phyloP scores from a whole-genome alignment of 129 eudicot genomes.

The Tagetes erecta region DNA sequence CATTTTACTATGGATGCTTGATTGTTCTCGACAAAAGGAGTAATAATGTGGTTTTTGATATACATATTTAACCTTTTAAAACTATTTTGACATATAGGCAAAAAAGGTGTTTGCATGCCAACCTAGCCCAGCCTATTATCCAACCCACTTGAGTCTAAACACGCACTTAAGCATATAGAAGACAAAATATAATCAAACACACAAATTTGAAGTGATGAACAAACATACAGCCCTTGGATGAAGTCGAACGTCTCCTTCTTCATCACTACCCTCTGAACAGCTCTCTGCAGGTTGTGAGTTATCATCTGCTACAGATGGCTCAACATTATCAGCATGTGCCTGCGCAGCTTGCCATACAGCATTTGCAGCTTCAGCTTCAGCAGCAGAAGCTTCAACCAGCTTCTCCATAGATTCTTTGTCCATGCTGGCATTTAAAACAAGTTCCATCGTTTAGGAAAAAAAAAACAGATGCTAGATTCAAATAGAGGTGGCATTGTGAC shows the following conservation, averaged over 20 bases:
- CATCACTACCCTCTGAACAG: slow-evolving; percentile 83
- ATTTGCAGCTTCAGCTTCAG: slow-evolving; percentile 91
- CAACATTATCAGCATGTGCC: slow-evolving; percentile 68
- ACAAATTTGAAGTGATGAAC: neutral
- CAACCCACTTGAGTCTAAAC: neutral
- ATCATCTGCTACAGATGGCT: slow-evolving; percentile 59
- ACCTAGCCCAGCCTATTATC: neutral
- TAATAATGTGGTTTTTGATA: neutral
- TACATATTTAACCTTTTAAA: neutral
- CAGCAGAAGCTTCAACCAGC: slow-evolving; percentile 93
- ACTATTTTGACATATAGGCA: neutral
- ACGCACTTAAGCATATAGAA: neutral
- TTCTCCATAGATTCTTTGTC: slow-evolving; percentile 74
- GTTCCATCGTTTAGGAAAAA: neutral
- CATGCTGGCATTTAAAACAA: slow-evolving; percentile 51
- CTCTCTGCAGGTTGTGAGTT: slow-evolving; percentile 69
- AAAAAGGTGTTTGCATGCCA: slow-evolving; percentile 1
- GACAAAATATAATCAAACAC: neutral
- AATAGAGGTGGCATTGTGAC: neutral
- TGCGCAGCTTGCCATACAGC: slow-evolving; percentile 98
- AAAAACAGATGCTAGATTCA: neutral
- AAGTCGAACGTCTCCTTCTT: slow-evolving; percentile 81
- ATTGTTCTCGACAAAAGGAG: neutral
- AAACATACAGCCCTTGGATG: slow-evolving; percentile 97
- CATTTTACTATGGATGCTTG: no score